Percentiles rank a stretch among this genome's conserved stretches.
Conservation (phyloP, 306 rosid species). For the Prunus kanzakura region DNA sequence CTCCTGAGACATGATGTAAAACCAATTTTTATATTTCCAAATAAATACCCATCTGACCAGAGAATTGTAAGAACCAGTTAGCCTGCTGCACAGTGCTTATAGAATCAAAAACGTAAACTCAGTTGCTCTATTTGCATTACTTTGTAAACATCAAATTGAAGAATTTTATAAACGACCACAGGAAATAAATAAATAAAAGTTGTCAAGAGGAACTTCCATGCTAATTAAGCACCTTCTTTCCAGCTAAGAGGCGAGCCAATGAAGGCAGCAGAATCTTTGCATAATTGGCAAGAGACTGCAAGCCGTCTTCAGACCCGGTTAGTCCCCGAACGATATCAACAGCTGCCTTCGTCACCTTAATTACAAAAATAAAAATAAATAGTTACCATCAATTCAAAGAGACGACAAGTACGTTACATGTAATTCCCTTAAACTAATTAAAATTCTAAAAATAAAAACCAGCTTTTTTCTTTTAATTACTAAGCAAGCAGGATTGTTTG, state of each 20-base stretch:
- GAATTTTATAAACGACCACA: not conserved
- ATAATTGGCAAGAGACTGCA: conserved; percentile 62
- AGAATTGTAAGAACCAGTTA: not conserved
- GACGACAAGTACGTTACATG: not conserved
- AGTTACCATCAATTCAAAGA: not conserved
- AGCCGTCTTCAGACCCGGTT: conserved; percentile 86
- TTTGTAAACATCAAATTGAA: not conserved
- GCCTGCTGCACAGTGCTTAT: not conserved
- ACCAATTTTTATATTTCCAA: not conserved
- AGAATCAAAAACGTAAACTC: not conserved
- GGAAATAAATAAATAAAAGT: too few species aligned
- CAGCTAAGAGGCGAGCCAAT: conserved; percentile 56
- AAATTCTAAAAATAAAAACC: too few species aligned
- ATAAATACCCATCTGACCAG: not conserved
- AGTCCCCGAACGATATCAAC: conserved; percentile 87
- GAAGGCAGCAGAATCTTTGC: conserved; percentile 47
- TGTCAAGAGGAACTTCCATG: not conserved
- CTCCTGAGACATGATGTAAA: conserved; percentile 53
- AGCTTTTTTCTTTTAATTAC: not conserved
- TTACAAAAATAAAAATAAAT: not conserved
- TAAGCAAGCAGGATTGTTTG: not conserved
- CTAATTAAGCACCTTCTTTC: conserved; percentile 42
- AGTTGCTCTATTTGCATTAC: not conserved
- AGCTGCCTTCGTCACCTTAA: conserved; percentile 67
- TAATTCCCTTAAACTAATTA: not conserved